A percentile compares a stretch with the other conserved stretches of the same genome.
phyloP scores from a whole-genome alignment of 257 asterid species.

The Ocimum tenuiflorum region DNA sequence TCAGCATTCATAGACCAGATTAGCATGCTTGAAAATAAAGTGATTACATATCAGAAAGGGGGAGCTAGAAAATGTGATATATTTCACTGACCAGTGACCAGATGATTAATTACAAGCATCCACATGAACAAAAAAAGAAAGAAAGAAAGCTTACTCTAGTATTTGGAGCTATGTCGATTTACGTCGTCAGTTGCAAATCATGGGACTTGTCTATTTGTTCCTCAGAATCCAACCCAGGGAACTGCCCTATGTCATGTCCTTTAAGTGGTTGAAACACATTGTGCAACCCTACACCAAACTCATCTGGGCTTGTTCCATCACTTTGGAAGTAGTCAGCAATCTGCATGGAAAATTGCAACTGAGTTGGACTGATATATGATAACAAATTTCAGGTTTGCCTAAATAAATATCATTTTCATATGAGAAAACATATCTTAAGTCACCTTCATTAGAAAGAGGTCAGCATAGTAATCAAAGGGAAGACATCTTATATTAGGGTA shows the following conservation, averaged over 20 bases:
- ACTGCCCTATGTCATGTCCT: slow-evolving; percentile 87
- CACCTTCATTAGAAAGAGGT: too few relatives aligned
- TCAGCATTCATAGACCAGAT: too few relatives aligned
- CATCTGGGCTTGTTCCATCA: slow-evolving; percentile 61
- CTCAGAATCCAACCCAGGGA: slow-evolving; percentile 67
- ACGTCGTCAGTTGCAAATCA: slow-evolving; percentile 40
- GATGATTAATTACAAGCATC: too few relatives aligned
- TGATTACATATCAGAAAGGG: background rate
- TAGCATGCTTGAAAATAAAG: too few relatives aligned
- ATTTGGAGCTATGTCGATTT: slow-evolving; percentile 5
- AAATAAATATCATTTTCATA: too few relatives aligned
- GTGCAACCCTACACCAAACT: slow-evolving; percentile 73
- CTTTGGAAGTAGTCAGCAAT: slow-evolving; percentile 77
- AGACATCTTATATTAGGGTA: too few relatives aligned
- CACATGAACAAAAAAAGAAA: too few relatives aligned
- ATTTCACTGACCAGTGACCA: background rate
- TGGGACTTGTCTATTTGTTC: slow-evolving; percentile 27
- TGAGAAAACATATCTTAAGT: too few relatives aligned
- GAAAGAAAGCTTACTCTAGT: background rate
- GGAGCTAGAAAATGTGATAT: background rate
- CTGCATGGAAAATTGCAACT: slow-evolving; percentile 34
- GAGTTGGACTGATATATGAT: background rate
- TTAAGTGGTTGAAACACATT: slow-evolving; percentile 50
- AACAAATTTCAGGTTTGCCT: too few relatives aligned
- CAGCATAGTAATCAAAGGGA: too few relatives aligned